Evolutionary conservation across 2,329 filamentous ascomycete genomes (phyloP).

Genomic region (Hymenoscyphus repandus): DNA sequence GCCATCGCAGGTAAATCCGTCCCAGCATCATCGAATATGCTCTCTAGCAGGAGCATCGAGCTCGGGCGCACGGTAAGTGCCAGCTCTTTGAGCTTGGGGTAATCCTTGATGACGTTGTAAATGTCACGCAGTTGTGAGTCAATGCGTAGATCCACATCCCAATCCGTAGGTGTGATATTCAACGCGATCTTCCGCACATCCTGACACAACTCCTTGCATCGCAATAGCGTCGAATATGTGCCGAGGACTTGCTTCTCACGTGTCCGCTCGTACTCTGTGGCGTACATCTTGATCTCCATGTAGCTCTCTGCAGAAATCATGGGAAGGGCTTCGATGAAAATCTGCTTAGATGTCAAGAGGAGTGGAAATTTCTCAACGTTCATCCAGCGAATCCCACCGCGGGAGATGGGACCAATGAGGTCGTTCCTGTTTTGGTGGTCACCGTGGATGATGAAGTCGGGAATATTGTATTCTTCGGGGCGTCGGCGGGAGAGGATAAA

Average conservation of each 20-base stretch:
- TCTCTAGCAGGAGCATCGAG: background rate
- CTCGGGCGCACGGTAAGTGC: background rate
- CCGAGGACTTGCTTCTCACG: background rate
- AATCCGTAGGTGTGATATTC: conserved; percentile 2
- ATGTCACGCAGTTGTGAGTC: background rate
- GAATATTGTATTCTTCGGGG: conserved; percentile 3
- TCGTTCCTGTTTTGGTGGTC: too few relatives aligned
- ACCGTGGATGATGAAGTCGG: conserved; percentile 5
- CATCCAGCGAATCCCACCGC: conserved; percentile 2
- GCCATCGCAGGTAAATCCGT: too few relatives aligned
- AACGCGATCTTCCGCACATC: background rate
- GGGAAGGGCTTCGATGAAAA: conserved; percentile 5
- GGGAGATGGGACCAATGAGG: too few relatives aligned
- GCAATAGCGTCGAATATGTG: background rate
- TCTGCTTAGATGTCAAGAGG: background rate
- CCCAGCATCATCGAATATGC: background rate
- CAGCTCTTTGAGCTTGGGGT: conserved; percentile 6
- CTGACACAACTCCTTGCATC: background rate
- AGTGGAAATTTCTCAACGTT: conserved; percentile 3
- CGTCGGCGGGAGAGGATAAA: conserved; percentile 2
- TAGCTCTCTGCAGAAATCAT: conserved; percentile 1
- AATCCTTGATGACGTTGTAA: conserved; percentile 6
- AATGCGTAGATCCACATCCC: background rate
- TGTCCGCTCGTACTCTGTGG: background rate
- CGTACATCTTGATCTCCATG: conserved; percentile 5